Conservation (phyloP, 2,329 filamentous ascomycete species). For the Alternaria panax region DNA sequence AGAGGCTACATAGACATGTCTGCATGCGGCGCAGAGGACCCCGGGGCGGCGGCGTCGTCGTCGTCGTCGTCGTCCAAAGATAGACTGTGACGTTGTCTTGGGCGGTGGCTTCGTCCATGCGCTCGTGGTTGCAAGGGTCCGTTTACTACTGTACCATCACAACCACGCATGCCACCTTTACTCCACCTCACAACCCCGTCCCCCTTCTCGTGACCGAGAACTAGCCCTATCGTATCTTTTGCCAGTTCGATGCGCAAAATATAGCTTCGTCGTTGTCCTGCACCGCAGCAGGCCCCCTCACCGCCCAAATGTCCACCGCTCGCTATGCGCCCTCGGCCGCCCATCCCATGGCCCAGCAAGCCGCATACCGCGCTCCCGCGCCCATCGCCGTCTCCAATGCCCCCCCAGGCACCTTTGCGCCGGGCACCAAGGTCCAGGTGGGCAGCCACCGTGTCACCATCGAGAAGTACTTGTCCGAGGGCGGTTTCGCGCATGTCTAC, state of each 20-base stretch:
- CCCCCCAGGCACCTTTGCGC: constrained; percentile 78
- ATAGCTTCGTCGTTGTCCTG: constrained; percentile 42
- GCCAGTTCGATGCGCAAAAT: constrained; percentile 41
- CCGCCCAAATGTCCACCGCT: constrained; percentile 50
- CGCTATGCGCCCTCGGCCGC: constrained; percentile 48
- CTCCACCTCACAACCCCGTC: constrained; percentile 22
- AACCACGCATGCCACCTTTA: constrained; percentile 18
- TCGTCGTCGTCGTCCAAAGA: background rate
- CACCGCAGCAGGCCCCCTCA: constrained; percentile 44
- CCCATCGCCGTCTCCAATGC: constrained; percentile 45
- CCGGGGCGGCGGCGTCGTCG: background rate
- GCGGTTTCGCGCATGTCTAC: constrained; percentile 98
- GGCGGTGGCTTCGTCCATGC: constrained; percentile 34
- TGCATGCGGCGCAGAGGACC: background rate
- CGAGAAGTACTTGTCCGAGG: constrained; percentile 96
- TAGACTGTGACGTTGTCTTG: constrained; percentile 30
- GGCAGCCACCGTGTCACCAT: constrained; percentile 92
- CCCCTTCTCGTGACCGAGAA: constrained; percentile 15
- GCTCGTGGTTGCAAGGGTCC: constrained; percentile 15
- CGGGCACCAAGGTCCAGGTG: constrained; percentile 96
- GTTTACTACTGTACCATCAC: constrained; percentile 18
- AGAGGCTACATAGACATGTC: background rate
- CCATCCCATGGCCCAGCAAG: constrained; percentile 46
- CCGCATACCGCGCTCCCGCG: constrained; percentile 45
- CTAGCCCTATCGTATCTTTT: constrained; percentile 10